A percentile compares a stretch with the other conserved stretches of the same genome.
These are phyloP conservation scores for Auricularia heimuer DNA, from an alignment of 768 basidiomycete species.

Conservation along the genomic window DNA sequence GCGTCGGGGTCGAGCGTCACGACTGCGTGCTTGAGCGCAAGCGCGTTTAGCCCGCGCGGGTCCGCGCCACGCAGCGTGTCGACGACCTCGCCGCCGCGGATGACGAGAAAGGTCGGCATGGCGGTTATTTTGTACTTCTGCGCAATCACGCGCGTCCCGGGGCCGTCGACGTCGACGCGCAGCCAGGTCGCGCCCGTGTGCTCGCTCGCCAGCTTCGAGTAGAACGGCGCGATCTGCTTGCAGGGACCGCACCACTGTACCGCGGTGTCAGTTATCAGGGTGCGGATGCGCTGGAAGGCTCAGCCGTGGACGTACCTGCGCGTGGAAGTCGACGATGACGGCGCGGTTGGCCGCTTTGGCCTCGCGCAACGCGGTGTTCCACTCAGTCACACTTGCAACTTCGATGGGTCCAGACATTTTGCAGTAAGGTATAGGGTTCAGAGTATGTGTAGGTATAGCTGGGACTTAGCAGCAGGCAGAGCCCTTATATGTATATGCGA, in stretches of 20 bases:
- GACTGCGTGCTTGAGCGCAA: not conserved
- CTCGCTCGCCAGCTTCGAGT: not conserved
- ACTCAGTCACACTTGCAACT: not conserved
- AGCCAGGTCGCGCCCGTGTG: not conserved
- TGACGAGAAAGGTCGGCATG: constrained; percentile 1
- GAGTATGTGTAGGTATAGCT: not conserved
- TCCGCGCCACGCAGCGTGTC: not conserved
- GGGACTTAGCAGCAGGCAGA: no score
- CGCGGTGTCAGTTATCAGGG: not conserved
- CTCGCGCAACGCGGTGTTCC: not conserved
- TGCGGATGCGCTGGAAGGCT: no score
- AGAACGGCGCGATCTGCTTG: not conserved
- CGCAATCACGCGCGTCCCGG: not conserved
- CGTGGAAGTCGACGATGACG: constrained; percentile 2
- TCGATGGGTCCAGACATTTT: not conserved
- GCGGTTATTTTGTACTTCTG: not conserved
- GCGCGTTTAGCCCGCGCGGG: not conserved
- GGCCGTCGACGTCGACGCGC: not conserved
- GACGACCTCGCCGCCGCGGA: not conserved
- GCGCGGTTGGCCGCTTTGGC: not conserved
- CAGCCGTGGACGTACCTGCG: not conserved
- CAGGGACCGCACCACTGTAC: not conserved
- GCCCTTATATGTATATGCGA: no score
- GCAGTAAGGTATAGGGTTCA: not conserved
- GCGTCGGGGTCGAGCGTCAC: not conserved